Base-by-base conservation (phyloP, 2,329 filamentous ascomycete species). In the Mollisia scopiformis region DNA sequence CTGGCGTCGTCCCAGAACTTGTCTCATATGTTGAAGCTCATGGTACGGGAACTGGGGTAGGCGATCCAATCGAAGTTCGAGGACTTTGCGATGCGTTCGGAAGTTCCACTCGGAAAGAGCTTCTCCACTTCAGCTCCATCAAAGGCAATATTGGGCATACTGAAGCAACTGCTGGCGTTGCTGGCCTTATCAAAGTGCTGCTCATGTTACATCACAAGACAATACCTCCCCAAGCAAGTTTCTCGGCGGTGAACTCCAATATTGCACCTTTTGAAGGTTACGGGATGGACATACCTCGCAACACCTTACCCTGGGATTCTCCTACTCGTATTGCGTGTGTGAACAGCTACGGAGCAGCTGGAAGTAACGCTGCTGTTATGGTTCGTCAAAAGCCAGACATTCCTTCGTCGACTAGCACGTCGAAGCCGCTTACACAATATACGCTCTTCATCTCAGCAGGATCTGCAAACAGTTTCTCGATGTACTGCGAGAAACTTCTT, bases 11-110 rank as follows among this genome's bases (percentile, higher is more conserved):
- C 10, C 78, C 76, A 55, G 78, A 80, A 61, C 33, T 51, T 23
- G 47, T 60, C 13, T 37, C 50, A 16, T 80, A 77, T 73, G 84
- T 81, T 47, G 79, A 82, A 59, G 78, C 78, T 0, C 79, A 82
- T 57, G 79, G 79, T 14, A 75, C 75, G 0, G 76, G 76, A 8
- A 78, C 76, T 11, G 37, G 39, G 16, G 62, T 60, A 46, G 65
- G 65, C 14, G 65, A 68, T 56, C 63, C 62, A 16, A 61, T 60
- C 28, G 65, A 67, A 16, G 10, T 10, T 30, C 47, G 28, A n/a
- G 57, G 62, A 28, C 35, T 66, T 3, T 37, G 50, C 21, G 30
- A 58, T 8, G 56, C 55, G 6, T 56, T 66, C 47, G 64, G 54
- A 54, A 59, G 55, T 27, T 5, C 46, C 39, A 10, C 7, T 21